Percentiles rank a stretch among this genome's conserved stretches.
Conservation (phyloP, 257 asterid genomes). For the Solanum dulcamara region DNA sequence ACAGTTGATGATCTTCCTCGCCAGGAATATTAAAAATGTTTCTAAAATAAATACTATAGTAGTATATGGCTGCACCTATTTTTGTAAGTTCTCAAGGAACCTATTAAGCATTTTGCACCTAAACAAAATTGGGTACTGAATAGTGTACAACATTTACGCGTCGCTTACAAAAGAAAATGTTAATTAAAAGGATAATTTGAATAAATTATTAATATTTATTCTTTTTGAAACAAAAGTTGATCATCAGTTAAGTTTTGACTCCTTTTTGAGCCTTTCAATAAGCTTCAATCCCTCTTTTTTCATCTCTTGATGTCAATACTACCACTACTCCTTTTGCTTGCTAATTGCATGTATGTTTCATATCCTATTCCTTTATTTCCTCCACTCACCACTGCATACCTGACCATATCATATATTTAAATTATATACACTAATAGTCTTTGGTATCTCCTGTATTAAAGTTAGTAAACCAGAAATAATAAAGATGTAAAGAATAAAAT, state of each 20-base stretch:
- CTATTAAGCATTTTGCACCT: background rate
- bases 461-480: too few relatives aligned
- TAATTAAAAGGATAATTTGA: too few relatives aligned
- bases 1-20: background rate
- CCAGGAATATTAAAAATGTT: background rate
- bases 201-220: too few relatives aligned
- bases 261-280: constrained; percentile 16
- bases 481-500: too few relatives aligned
- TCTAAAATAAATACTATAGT: background rate
- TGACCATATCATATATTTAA: background rate
- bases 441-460: too few relatives aligned
- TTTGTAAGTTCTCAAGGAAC: background rate
- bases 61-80: background rate
- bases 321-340: constrained; percentile 32
- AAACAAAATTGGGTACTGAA: background rate
- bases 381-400: constrained; percentile 39
- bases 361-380: constrained; percentile 46
- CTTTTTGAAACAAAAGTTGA: constrained; percentile 15
- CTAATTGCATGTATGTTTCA: constrained; percentile 40
- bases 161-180: background rate
- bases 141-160: background rate
- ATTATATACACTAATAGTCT: background rate
- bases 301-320: constrained; percentile 39
- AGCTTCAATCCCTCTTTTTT: constrained; percentile 36
- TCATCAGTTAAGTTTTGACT: background rate